These are phyloP conservation scores for Sclerotinia borealis DNA, from an alignment of 2,329 filamentous ascomycete species.

Conservation along the genomic window DNA sequence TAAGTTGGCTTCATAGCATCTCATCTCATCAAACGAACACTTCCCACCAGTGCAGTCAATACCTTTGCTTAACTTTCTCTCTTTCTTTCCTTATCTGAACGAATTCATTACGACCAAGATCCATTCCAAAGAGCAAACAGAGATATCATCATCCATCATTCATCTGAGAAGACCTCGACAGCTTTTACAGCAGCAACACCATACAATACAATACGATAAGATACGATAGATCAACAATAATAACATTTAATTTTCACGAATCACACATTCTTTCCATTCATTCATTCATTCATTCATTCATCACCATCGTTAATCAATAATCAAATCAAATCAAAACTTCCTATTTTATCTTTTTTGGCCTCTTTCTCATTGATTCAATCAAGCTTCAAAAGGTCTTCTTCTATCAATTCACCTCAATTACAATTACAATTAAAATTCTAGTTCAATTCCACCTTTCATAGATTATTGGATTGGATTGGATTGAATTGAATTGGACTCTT, in stretches of 20 bases:
- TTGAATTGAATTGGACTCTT: background rate
- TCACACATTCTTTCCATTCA: background rate
- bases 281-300: background rate
- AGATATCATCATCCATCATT: background rate
- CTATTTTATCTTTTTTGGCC: too few relatives aligned
- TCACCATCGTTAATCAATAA: too few relatives aligned
- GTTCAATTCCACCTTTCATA: background rate
- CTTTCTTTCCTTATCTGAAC: background rate
- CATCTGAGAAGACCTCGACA: background rate
- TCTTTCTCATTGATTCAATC: background rate
- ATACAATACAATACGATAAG: background rate
- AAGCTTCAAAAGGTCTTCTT: background rate
- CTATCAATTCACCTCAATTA: background rate
- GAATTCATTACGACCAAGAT: background rate
- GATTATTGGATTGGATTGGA: background rate
- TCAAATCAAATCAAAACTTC: too few relatives aligned
- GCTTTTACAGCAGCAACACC: conserved; percentile 3
- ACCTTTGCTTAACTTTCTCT: background rate
- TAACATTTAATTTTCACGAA: background rate
- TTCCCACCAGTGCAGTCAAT: background rate
- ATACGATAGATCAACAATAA: background rate
- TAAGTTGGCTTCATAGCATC: background rate
- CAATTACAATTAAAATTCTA: background rate
- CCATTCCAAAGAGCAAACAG: background rate
- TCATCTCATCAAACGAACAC: too few relatives aligned